Base-by-base conservation (phyloP, 345 rosid species). In the Rhodomyrtus tomentosa region DNA sequence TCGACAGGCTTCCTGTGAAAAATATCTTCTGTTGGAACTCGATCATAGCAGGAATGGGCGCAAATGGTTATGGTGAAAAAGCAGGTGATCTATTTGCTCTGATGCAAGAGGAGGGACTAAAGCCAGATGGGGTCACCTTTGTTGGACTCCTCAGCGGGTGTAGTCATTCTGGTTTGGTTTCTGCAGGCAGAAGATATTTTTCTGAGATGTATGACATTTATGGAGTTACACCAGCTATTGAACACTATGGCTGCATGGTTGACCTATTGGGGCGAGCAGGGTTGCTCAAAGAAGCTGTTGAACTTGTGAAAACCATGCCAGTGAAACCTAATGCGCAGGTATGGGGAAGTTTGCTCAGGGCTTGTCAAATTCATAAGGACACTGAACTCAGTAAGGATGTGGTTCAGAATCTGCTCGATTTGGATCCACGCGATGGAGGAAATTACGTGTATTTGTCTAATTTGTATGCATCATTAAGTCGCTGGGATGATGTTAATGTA, bases 11-110 rank as follows among this genome's bases (percentile, higher is more conserved):
- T 45, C 76, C 50, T 22, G 24, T 52, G 38, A 83, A 73, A 73
- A 83, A 83, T 58, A 83, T 83, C 55, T 83, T 83, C 54, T 83
- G 84, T 24, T 83, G 84, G 84, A 83, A 83, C 73, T 58, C 84
- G n/a, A 83, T 83, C 18, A 83, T 83, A 25, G 84, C 42, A 45
- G 84, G 84, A 48, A 38, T 83, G n/a, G 84, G 84, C 10, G 48
- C 73, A 73, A 83, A 83, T 48, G 84, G 84, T 25, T 83, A 59
- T 48, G 84, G 84, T 83, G 79, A 58, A 73, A 83, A 45, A 80
- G 84, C 80, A 25, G 48, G 58, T 1, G 25, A 58, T 58, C 36
- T 83, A 42, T 48, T 83, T 52, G 21, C 76, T 51, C 29, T 48
- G 80, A 83, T 83, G 84, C 53, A 24, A 51, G 79, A 48, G 38